Base-by-base conservation (phyloP, 805 yeast species). In the Kuraishia ogatae region DNA sequence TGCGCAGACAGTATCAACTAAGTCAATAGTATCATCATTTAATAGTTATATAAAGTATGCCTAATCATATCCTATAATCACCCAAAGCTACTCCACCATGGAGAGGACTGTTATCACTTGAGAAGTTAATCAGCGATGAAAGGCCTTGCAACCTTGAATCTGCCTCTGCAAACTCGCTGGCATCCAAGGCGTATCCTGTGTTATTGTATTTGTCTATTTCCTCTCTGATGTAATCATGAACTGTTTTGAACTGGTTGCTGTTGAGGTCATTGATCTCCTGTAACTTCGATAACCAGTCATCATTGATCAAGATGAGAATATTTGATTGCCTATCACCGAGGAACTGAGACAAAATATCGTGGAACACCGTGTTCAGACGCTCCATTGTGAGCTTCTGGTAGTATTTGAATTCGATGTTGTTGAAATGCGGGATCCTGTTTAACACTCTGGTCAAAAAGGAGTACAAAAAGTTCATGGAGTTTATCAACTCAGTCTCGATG, bases 401-500 rank as follows among this genome's bases (percentile, higher is more conserved):
- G 64, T 81, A 81, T 59, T 72, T 78, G 63, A 74, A 81, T 62
- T 81, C 85, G 55, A 71, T 66, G 57, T 81, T 80, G 50, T 80
- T 62, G 72, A 91, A 89, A 49, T 75, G 75, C 7, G 96, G 96
- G 53, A 87, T 71, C 53, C 76, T 77, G 62, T 81, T 84, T 54
- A 89, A 74, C 53, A 85, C 70, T 50, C 71, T 68, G 1, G 89
- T 80, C 52, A 89, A 79, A 48, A 70, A 68, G 54, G 75, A 77
- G 64, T 84, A 83, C 53, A 89, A 74, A 62, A 87, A 87, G 52
- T 74, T 77, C 51, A 90, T 72, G 1, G 89, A 77, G 51, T 74
- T 74, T 24, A 77, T 66, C 19, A 80, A 69, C 61, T 81, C 81
- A 23, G 72, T 58, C 62, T 85, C 89, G 53, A 80, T 75, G 2